Base-by-base conservation (phyloP, 208 protist species). In the Crithidia expoeki region DNA sequence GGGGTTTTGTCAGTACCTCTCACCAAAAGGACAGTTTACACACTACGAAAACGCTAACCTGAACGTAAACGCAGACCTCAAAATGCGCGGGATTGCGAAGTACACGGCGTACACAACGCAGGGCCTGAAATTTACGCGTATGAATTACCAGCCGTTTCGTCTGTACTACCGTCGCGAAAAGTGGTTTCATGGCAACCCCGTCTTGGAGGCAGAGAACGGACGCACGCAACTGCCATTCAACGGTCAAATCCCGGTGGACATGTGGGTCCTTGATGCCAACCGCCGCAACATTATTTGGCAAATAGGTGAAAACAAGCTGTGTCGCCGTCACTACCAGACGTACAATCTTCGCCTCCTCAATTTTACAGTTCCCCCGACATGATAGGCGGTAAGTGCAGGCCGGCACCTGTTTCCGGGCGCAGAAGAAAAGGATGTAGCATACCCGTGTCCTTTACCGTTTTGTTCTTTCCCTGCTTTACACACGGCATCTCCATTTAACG, bases 21-120 rank as follows among this genome's bases (percentile, higher is more conserved):
- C 70, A 3, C 34, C 59, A 34, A 42, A 33, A n/a, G 65, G 65
- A 0, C 44, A 65, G 12, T 56, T 60, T 27, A 56, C 62, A 11
- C 72, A 76, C 73, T 80, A 65, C 46, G 58, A 51, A 30, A 72
- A 63, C 16, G 73, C 68, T 3, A 79, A 84, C 49, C 6, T 79
- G 2, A 46, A 68, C 0, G 36, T 64, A 0, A 68, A 30, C 47
- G 50, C 32, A 0, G 40, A 67, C 14, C 5, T 49, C 23, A 34
- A 34, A 10, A 47, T 30, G 7, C 51, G 51, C n/a, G 72, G 69
- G 2, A 11, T 84, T 1, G 36, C 65, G 12, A 71, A 69, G 57
- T 50, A 56, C 33, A 44, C 23, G 3, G 67, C 64, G 28, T 68
- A 67, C 49, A 51, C 52, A 0, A 5, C 23, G 0, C 49, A 71